Evolutionary conservation across 352 stramenopile species (phyloP).

Genomic region (Phytopythium ostracodes): DNA sequence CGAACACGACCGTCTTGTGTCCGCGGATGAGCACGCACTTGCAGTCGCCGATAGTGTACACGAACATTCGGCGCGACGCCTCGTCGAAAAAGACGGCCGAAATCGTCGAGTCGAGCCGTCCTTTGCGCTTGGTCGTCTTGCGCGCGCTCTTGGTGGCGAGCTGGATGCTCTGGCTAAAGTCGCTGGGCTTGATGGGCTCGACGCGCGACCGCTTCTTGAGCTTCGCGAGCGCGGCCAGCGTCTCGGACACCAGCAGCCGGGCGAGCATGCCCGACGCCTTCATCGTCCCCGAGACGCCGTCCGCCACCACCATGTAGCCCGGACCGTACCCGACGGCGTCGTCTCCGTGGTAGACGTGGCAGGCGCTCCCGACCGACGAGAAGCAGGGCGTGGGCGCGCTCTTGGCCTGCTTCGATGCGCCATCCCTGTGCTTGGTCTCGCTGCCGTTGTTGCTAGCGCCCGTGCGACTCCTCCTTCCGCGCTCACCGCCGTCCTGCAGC

Average conservation of each 20-base stretch:
- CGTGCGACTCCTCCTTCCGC: not conserved
- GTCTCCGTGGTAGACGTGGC: slow-evolving; percentile 82
- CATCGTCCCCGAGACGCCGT: slow-evolving; percentile 83
- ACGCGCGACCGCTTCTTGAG: slow-evolving; percentile 60
- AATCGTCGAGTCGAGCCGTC: slow-evolving; percentile 79
- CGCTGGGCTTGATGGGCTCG: slow-evolving; percentile 41
- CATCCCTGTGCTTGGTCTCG: slow-evolving; percentile 14
- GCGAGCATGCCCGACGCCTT: slow-evolving; percentile 82
- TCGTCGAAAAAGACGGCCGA: slow-evolving; percentile 82
- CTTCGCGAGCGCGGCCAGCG: slow-evolving; percentile 59
- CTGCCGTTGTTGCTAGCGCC: not conserved
- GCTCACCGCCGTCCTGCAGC: slow-evolving; percentile 31
- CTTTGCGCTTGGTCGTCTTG: slow-evolving; percentile 72
- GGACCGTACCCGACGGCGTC: slow-evolving; percentile 83
- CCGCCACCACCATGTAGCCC: slow-evolving; percentile 82
- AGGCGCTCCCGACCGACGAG: slow-evolving; percentile 66
- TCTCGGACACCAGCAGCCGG: slow-evolving; percentile 74
- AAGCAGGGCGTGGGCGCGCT: slow-evolving; percentile 43
- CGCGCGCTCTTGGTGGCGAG: slow-evolving; percentile 66
- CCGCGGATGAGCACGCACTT: slow-evolving; percentile 80
- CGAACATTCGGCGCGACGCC: slow-evolving; percentile 63
- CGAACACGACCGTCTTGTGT: slow-evolving; percentile 59
- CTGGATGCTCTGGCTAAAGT: slow-evolving; percentile 70
- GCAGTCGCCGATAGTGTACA: slow-evolving; percentile 86
- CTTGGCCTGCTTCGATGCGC: slow-evolving; percentile 16